Conservation (phyloP, 176 grass and related monocot species). For the Phyllostachys edulis region DNA sequence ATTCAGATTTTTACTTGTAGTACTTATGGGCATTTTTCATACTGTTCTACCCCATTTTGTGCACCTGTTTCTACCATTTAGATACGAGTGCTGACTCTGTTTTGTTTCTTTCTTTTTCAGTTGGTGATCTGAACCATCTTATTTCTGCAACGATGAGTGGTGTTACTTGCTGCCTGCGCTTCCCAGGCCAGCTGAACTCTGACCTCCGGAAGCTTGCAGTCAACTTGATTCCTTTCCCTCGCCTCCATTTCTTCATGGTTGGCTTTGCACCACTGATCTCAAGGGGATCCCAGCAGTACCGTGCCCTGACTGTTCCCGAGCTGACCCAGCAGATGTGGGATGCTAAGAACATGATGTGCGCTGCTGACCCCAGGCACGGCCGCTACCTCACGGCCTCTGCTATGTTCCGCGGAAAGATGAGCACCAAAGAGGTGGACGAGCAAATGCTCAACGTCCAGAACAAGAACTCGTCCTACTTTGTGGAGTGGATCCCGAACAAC, state of each 20-base stretch:
- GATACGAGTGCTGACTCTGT: too few relatives aligned
- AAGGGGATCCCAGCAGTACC: too few relatives aligned
- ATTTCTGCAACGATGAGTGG: too few relatives aligned
- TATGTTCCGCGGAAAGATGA: slow-evolving; percentile 99
- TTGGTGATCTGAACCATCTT: too few relatives aligned
- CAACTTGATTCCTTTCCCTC: slow-evolving; percentile 85
- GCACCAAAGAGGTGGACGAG: slow-evolving; percentile 96
- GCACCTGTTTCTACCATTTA: too few relatives aligned
- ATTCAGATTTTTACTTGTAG: too few relatives aligned
- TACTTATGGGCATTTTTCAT: too few relatives aligned
- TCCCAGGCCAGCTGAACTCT: slow-evolving; percentile 66
- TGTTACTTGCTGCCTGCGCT: slow-evolving; percentile 45
- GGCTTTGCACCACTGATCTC: slow-evolving; percentile 57
- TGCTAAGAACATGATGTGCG: slow-evolving; percentile 99
- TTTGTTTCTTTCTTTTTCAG: too few relatives aligned
- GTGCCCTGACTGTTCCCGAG: slow-evolving; percentile 76
- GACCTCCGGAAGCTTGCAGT: slow-evolving; percentile 77
- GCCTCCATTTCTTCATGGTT: slow-evolving; percentile 94
- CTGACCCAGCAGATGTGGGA: slow-evolving; percentile 99
- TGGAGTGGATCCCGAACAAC: slow-evolving; percentile 95
- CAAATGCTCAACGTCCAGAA: slow-evolving; percentile 97
- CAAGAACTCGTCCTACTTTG: slow-evolving; percentile 96
- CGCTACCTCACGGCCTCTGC: slow-evolving; percentile 84
- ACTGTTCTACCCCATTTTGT: too few relatives aligned
- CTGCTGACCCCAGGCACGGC: slow-evolving; percentile 76